A percentile compares a stretch with the other conserved stretches of the same genome.
phyloP scores from a whole-genome alignment of 2,329 filamentous ascomycete species.

The Trichoderma hamatum region DNA sequence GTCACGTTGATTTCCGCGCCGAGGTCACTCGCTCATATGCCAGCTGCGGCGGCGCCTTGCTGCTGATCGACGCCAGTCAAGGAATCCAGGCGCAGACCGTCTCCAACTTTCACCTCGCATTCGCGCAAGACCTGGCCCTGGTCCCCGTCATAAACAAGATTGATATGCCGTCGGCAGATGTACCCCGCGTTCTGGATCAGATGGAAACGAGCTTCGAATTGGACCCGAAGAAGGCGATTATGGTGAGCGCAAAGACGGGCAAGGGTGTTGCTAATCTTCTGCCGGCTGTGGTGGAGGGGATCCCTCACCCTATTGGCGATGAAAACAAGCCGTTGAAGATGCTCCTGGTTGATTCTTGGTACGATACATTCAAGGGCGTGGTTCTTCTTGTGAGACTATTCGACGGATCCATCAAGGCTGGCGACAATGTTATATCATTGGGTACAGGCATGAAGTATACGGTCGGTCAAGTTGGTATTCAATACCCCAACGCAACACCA shows the following conservation, averaged over 20 bases:
- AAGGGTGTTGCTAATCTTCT: slow-evolving; percentile 82
- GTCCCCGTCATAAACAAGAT: slow-evolving; percentile 97
- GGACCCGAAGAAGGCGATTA: slow-evolving; percentile 68
- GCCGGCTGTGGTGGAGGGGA: slow-evolving; percentile 80
- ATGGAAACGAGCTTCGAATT: slow-evolving; percentile 86
- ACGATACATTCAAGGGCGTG: slow-evolving; percentile 93
- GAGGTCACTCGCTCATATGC: slow-evolving; percentile 96
- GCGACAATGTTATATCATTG: slow-evolving; percentile 84
- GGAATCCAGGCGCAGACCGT: slow-evolving; percentile 97
- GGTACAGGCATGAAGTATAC: slow-evolving; percentile 88
- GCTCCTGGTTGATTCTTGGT: slow-evolving; percentile 96
- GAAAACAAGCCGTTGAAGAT: slow-evolving; percentile 73
- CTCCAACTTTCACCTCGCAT: slow-evolving; percentile 97
- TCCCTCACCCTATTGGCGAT: slow-evolving; percentile 80
- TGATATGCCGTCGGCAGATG: slow-evolving; percentile 85
- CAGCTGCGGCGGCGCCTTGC: slow-evolving; percentile 87
- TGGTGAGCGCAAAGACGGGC: slow-evolving; percentile 91
- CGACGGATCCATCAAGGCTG: slow-evolving; percentile 79
- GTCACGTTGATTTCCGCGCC: slow-evolving; percentile 95
- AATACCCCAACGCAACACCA: slow-evolving; percentile 85
- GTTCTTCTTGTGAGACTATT: slow-evolving; percentile 90
- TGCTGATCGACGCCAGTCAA: slow-evolving; percentile 94
- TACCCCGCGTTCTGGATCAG: slow-evolving; percentile 83
- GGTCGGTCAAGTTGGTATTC: slow-evolving; percentile 95
- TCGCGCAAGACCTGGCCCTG: slow-evolving; percentile 83